Evolutionary conservation across 2,329 filamentous ascomycete species (phyloP), one percentile per base, ranked within the genome.

Genomic region (Monilinia laxa): DNA sequence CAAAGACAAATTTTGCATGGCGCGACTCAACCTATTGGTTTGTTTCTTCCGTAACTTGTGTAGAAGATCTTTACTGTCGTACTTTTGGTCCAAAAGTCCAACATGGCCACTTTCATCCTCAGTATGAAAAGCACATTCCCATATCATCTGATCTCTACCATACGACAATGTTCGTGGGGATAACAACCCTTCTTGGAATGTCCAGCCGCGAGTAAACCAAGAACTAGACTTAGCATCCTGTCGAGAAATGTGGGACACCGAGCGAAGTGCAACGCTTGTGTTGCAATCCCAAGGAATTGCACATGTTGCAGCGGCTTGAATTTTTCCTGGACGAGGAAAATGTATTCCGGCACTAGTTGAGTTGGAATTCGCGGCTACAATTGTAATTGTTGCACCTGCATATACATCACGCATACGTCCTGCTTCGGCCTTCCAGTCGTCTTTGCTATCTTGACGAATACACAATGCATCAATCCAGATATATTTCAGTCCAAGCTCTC

Each of bases 31-130:
- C 53, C n/a, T 63, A 5, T 42, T 68, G 1, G 23, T 49, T 52
- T 60, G 53, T 38, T 49, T 67, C 45, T 68, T 68, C 16, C 64
- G 57, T 38, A 49, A 20, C 28, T 63, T 67, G 54, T 68, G 64
- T 11, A 68, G 25, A 10, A 68, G 53, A 57, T 68, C 67, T 51
- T 68, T 68, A 49, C 65, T 67, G 45, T 67, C 67, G 28, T 64
- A 68, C 9, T 64, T 53, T n/a, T 68, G 67, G 40, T 67, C 67
- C 47, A 68, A 28, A 25, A 68, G 10, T 7, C 52, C 57, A 38
- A 57, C 59, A 20, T 64, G 65, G 7, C 67, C 67, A 59, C 67
- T 64, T 49, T 68, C 67, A 31, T 62, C 60, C 31, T 57, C 28
- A 7, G 53, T 55, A 35, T 59, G 40, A 42, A 55, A 53, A 23